phyloP scores from a whole-genome alignment of 768 basidiomycete genomes.

The Fomitopsis pulvina region DNA sequence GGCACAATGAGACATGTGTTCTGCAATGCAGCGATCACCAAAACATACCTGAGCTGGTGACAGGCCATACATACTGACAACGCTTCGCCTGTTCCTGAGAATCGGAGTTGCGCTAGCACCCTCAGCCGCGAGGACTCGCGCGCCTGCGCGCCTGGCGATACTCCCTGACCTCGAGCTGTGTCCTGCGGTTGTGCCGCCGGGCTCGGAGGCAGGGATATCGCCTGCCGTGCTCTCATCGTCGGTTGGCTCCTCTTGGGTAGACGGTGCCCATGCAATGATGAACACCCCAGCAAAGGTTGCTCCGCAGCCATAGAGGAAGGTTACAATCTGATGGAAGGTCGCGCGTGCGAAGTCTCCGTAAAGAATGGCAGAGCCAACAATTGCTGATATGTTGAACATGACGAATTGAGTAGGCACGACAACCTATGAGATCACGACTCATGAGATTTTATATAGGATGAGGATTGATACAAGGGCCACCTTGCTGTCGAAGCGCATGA shows the following conservation, averaged over 20 bases:
- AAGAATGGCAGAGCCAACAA: constrained; percentile 87
- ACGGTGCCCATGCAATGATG: constrained; percentile 68
- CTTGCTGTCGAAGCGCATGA: constrained; percentile 93
- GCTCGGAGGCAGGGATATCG: constrained; percentile 21
- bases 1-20: constrained; percentile 3
- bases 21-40: neutral
- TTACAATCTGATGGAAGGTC: constrained; percentile 74
- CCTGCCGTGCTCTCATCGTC: constrained; percentile 21
- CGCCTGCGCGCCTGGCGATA: constrained; percentile 30
- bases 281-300: constrained; percentile 91
- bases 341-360: constrained; percentile 90
- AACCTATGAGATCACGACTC: constrained; percentile 35
- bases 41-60: constrained; percentile 64
- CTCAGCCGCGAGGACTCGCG: constrained; percentile 44
- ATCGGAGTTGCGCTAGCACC: constrained; percentile 28
- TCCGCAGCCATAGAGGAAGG: constrained; percentile 80
- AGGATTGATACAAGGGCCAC: constrained; percentile 29
- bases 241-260: constrained; percentile 17
- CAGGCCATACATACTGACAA: constrained; percentile 57
- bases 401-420: constrained; percentile 96
- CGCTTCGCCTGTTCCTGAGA: constrained; percentile 47
- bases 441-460: neutral
- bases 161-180: constrained; percentile 28
- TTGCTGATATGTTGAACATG: constrained; percentile 88
- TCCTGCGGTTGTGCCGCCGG: constrained; percentile 13